Evolutionary conservation across 768 basidiomycete species (phyloP).

Genomic region (Suillus alpinus): DNA sequence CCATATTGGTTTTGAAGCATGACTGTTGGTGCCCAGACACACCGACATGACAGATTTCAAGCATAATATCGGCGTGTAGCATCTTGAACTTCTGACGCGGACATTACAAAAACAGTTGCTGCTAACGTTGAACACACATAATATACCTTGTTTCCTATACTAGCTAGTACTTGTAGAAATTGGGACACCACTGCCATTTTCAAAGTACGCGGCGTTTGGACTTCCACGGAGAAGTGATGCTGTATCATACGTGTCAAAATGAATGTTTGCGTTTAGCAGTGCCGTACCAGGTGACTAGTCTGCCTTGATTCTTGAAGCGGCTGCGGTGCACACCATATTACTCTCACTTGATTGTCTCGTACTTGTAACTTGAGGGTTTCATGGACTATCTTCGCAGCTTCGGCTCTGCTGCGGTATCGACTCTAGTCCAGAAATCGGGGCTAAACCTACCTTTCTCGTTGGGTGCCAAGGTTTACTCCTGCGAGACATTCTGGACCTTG

Average conservation of each 20-base stretch:
- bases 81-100: not conserved
- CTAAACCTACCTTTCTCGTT: conserved; percentile 86
- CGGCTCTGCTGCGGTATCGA: conserved; percentile 83
- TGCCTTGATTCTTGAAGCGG: too few species aligned
- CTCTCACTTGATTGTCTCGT: not conserved
- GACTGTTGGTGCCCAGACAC: too few species aligned
- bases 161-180: not conserved
- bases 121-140: not conserved
- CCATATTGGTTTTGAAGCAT: too few species aligned
- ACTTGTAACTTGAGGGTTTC: not conserved
- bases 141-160: not conserved
- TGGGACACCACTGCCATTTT: not conserved
- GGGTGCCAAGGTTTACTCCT: conserved; percentile 65
- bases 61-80: not conserved
- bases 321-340: too few species aligned
- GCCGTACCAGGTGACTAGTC: too few species aligned
- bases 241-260: conserved; percentile 1
- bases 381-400: conserved; percentile 86
- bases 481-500: conserved; percentile 78
- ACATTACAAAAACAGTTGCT: not conserved
- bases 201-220: not conserved
- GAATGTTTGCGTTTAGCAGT: not conserved
- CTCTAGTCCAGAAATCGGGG: conserved; percentile 91
- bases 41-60: not conserved
- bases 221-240: not conserved